A percentile compares a stretch with the other conserved stretches of the same genome.
Evolutionary conservation across 345 rosid genomes (phyloP).

Genomic region (Passiflora organensis): DNA sequence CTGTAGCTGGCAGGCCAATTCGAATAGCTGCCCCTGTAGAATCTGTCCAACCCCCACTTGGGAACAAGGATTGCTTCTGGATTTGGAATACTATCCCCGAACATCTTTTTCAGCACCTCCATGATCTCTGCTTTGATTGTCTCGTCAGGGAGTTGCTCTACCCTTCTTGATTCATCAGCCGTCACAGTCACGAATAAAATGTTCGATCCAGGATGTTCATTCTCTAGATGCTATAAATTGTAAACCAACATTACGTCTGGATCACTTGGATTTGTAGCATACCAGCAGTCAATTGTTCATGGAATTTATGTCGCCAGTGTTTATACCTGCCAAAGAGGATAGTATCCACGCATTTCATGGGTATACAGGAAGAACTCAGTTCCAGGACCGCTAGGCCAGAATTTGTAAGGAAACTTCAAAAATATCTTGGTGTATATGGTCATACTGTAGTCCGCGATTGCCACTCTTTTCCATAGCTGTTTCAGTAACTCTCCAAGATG

Average conservation of each 20-base stretch:
- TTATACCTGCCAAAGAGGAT: conserved; percentile 25
- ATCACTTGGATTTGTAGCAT: too few species aligned
- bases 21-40: conserved; percentile 19
- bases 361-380: conserved; percentile 30
- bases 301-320: too few species aligned
- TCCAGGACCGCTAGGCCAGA: conserved; percentile 30
- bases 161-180: conserved; percentile 21
- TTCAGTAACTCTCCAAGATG: background rate
- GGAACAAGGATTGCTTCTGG: conserved; percentile 25
- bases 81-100: conserved; percentile 19
- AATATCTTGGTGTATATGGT: conserved; percentile 30
- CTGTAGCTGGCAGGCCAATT: conserved; percentile 23
- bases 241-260: background rate
- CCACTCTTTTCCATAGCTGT: conserved; percentile 34
- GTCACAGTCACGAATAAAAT: conserved; percentile 19
- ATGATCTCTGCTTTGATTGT: conserved; percentile 16
- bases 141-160: conserved; percentile 21
- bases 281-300: too few species aligned
- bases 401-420: conserved; percentile 26
- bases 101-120: conserved; percentile 17
- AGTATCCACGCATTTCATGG: conserved; percentile 22
- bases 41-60: conserved; percentile 25
- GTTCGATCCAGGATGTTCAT: conserved; percentile 26
- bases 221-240: conserved; percentile 25
- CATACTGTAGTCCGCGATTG: conserved; percentile 26